A percentile compares a stretch with the other conserved stretches of the same genome.
Conservation (phyloP, 345 rosid species). For the Salix dunnii region DNA sequence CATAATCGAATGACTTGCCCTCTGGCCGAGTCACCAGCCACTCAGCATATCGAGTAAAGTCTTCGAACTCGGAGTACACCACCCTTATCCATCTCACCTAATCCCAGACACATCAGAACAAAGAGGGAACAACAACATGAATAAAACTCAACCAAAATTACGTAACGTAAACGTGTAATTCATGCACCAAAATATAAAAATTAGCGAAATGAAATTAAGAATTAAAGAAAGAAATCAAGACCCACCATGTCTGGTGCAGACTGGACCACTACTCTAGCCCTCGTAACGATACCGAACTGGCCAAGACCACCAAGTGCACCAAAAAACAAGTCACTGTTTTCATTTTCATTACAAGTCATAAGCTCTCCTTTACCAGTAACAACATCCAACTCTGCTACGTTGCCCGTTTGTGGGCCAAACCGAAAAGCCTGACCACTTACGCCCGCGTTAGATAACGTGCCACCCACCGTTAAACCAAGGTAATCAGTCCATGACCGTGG, state of each 20-base stretch:
- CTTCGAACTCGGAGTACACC: constrained; percentile 68
- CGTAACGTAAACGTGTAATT: constrained; percentile 24
- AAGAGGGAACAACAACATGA: neutral
- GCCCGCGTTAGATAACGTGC: constrained; percentile 93
- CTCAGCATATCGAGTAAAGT: constrained; percentile 74
- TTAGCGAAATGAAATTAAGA: neutral
- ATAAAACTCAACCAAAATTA: constrained; percentile 11
- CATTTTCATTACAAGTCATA: constrained; percentile 49
- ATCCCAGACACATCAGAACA: constrained; percentile 9
- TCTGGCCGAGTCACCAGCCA: constrained; percentile 56
- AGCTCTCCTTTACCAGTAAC: constrained; percentile 76
- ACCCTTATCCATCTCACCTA: constrained; percentile 95
- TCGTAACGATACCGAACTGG: constrained; percentile 84
- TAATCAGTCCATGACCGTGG: constrained; percentile 97
- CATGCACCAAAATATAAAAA: constrained; percentile 21
- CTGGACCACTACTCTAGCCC: constrained; percentile 69
- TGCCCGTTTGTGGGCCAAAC: constrained; percentile 78
- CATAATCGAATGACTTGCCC: constrained; percentile 67
- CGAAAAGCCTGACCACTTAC: constrained; percentile 94
- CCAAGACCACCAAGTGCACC: constrained; percentile 84
- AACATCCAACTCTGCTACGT: constrained; percentile 87
- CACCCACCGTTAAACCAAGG: constrained; percentile 79
- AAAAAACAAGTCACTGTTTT: constrained; percentile 65
- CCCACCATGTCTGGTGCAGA: constrained; percentile 79
- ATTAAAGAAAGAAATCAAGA: neutral